Evolutionary conservation across 305 asterid species (phyloP), one percentile per base, ranked within the genome.

Genomic region (Fraxinus sp.): DNA sequence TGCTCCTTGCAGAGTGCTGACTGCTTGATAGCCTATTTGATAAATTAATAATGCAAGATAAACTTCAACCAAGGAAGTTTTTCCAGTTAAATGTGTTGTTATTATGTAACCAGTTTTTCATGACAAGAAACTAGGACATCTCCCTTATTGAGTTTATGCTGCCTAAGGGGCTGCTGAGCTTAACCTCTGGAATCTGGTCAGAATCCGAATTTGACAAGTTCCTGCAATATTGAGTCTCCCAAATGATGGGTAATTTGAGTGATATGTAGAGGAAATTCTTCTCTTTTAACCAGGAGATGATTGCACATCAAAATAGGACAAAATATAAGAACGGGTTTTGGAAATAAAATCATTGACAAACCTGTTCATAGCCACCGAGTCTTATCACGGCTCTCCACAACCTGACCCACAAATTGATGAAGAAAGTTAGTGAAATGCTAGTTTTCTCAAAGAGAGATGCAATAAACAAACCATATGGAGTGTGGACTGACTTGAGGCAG

Each of bases 311-410:
- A 73, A 20, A 71, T n/a, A 52, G 68, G 75, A 59, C 74, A 66
- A 55, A 10, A 39, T 80, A 78, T 22, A 44, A 44, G 79, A 72
- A 66, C 36, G 59, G 32, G 76, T 28, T 70, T 76, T 46, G 85
- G 71, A 82, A 78, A 84, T 41, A 37, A 80, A 79, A 76, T 46
- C 6, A 18, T 64, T 18, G 30, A 80, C 80, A 28, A 75, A 92
- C 98, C 95, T 90, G 97, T 86, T 94, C 98, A 78, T 94, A 93
- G 87, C 98, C 98, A 85, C 98, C 98, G 76, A 94, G 96, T 87
- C 91, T 88, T 88, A 94, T 87, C 84, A 94, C 98, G 44, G 98
- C 92, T 88, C 97, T 91, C 98, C 98, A 94, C 84, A 94, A 85
- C 91, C 98, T 95, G 83, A 86, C 75, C 46, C 78, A 80, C 78